Evolutionary conservation across 2,329 filamentous ascomycete species (phyloP), one percentile per base, ranked within the genome.

Genomic region (Fusarium chuoi): DNA sequence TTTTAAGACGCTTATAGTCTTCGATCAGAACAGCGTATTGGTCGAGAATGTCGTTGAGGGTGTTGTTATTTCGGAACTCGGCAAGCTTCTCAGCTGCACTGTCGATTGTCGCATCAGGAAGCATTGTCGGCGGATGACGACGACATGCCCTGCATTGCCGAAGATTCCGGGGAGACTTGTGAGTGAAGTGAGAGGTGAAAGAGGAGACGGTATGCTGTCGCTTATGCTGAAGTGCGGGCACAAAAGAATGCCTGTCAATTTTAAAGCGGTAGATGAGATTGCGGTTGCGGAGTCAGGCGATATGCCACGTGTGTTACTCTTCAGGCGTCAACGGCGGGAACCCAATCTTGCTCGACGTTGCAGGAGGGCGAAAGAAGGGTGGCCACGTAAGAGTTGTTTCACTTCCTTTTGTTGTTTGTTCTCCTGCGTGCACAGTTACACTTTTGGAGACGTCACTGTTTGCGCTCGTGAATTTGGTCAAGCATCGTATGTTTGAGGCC

Each of bases 1-100:
- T 88, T 76, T 87, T 89, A 36, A 91, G 81, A 1, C 83, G 82
- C 65, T 83, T 87, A 79, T 91, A 90, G 65, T 86, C 84, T 12
- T 85, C 83, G n/a, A 91, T 80, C 12, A 91, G 81, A 39, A 65
- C 38, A 3, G 39, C 17, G 26, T 85, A 84, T 6, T 75, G 72
- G 24, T 81, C 77, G 6, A 83, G 71, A n/a, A 82, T 79, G 5
- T 78, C 74, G 14, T 75, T 56, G 6, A 83, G 74, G 11, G 71
- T 63, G 48, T 77, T 77, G 11, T 75, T 70, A 12, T 60, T 71
- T 11, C 79, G 81, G 55, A 80, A 83, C 38, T 75, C 75, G 39
- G 79, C 78, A 60, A 83, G 78, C 75, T 79, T 67, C 13, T 65
- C 62, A 68, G 76, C 74, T 60, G 76, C 76, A 59, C 48, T 67